Percentiles rank a stretch among this genome's conserved stretches.
These are phyloP conservation scores for Amphibolis antarctica DNA, from an alignment of 106 monocot species.

Conservation along the genomic window DNA sequence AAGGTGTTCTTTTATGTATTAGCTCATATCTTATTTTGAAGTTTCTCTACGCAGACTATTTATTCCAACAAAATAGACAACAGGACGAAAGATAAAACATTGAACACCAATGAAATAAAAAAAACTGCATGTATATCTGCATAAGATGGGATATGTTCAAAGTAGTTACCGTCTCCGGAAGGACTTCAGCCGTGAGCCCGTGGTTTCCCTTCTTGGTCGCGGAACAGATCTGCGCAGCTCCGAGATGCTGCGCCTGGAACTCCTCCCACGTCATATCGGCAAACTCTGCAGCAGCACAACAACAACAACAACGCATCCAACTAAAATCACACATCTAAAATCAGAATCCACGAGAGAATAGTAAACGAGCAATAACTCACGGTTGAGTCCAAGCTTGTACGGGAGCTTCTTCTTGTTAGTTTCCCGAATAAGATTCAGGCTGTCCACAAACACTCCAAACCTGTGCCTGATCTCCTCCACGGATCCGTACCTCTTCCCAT, in stretches of 20 bases:
- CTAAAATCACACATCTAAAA: neutral
- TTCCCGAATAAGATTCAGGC: constrained; percentile 32
- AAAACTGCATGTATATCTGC: too few relatives aligned
- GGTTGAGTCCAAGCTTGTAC: constrained; percentile 69
- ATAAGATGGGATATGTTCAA: neutral
- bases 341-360: neutral
- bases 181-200: constrained; percentile 29
- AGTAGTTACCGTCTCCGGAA: constrained; percentile 50
- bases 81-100: too few relatives aligned
- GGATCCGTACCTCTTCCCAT: constrained; percentile 51
- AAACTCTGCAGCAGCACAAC: constrained; percentile 65
- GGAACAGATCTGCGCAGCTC: constrained; percentile 92
- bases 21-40: too few relatives aligned
- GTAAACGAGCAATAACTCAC: constrained; percentile 24
- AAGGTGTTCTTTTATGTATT: too few relatives aligned
- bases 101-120: too few relatives aligned
- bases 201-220: constrained; percentile 73
- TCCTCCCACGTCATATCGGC: constrained; percentile 96
- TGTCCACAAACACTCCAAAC: constrained; percentile 55
- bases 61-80: too few relatives aligned
- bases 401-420: constrained; percentile 44
- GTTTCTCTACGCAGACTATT: too few relatives aligned
- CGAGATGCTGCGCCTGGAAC: constrained; percentile 46
- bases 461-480: constrained; percentile 46
- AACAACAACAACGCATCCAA: neutral